Conservation (phyloP, 306 rosid species). For the Chamaecrista fasciculata region DNA sequence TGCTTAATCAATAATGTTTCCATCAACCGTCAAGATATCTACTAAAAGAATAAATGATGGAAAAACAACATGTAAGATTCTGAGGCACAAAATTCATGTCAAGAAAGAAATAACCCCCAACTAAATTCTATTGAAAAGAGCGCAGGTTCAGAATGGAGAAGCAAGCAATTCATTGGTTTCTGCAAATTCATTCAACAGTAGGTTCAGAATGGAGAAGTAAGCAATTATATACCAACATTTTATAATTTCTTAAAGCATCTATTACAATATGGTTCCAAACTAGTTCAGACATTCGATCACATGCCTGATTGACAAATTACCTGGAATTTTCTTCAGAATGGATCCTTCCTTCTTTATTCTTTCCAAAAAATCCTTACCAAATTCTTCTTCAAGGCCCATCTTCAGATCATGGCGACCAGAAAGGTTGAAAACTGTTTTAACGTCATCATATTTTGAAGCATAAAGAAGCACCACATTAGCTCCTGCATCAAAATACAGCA, state of each 20-base stretch:
- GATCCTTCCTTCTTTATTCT: constrained; percentile 61
- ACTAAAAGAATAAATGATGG: background rate
- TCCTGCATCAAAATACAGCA: constrained; percentile 48
- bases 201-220: constrained; percentile 22
- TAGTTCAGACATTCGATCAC: constrained; percentile 8
- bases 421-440: constrained; percentile 58
- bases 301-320: constrained; percentile 34
- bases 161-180: constrained; percentile 6
- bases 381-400: constrained; percentile 44
- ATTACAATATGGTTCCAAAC: constrained; percentile 12
- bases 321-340: constrained; percentile 50
- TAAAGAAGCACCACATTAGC: constrained; percentile 70
- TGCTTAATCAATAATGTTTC: background rate
- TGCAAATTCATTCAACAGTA: constrained; percentile 9
- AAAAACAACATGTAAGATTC: background rate
- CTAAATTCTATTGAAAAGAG: constrained; percentile 7
- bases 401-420: constrained; percentile 74
- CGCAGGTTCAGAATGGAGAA: constrained; percentile 6
- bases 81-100: constrained; percentile 4
- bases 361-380: constrained; percentile 61
- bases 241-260: background rate
- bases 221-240: constrained; percentile 4
- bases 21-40: background rate
- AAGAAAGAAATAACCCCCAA: background rate
- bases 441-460: constrained; percentile 61